Evolutionary conservation across 2,329 filamentous ascomycete species (phyloP).

Genomic region (Pseudofabraea citricarpa): DNA sequence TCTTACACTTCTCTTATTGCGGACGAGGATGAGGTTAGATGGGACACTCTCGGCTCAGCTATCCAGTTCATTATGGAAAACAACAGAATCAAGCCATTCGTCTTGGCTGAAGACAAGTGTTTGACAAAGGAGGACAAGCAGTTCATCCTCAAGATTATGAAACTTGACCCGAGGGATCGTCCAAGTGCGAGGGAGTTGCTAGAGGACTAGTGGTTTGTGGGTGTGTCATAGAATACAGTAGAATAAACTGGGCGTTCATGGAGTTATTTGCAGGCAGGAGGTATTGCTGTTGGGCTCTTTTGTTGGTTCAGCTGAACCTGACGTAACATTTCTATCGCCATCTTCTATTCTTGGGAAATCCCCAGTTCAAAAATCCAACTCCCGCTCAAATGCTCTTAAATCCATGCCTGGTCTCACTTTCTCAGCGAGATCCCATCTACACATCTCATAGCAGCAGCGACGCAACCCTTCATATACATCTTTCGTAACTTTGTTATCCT

Average conservation of each 20-base stretch:
- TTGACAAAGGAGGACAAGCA: too few relatives aligned
- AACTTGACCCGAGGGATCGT: not conserved
- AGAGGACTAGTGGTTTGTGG: not conserved
- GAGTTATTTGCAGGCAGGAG: too few relatives aligned
- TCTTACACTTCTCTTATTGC: not conserved
- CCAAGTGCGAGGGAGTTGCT: not conserved
- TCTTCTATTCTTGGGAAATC: not conserved
- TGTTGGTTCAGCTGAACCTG: too few relatives aligned
- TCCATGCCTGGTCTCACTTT: not conserved
- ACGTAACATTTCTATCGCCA: too few relatives aligned
- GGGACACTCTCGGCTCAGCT: not conserved
- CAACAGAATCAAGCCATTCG: not conserved
- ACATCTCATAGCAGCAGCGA: not conserved
- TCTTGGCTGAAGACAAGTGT: not conserved
- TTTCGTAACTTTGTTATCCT: not conserved
- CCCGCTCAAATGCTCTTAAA: not conserved
- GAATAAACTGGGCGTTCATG: too few relatives aligned
- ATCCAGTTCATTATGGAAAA: not conserved
- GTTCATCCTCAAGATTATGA: not conserved
- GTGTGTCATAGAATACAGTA: not conserved
- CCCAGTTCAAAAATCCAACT: not conserved
- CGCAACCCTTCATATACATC: not conserved
- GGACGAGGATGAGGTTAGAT: not conserved
- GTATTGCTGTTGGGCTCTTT: too few relatives aligned
- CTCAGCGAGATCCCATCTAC: constrained; percentile 1